Base-by-base conservation (phyloP, 352 stramenopile species). In the Thalassiosira livingstoniorum region DNA sequence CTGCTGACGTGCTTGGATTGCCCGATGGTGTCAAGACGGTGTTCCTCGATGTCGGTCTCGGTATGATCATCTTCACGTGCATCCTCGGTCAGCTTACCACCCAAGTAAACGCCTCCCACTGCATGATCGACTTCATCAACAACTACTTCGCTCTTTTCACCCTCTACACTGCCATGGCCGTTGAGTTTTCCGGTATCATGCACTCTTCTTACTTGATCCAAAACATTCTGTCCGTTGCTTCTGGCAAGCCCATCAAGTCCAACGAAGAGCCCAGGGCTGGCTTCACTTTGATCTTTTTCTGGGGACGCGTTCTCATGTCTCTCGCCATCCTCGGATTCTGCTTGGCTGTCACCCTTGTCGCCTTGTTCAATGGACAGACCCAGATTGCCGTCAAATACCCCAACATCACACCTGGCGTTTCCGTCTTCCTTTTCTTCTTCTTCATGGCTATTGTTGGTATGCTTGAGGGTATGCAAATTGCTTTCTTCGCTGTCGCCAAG, bases 101-200 rank as follows among this genome's bases (percentile, higher is more conserved):
- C 13, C 86, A 93, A 67, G 86, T 93, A 31, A 93, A 93, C 63
- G 88, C 85, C 27, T 85, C 83, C 0, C 75, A 85, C 35, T 87
- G 78, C 63, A 90, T 91, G 88, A 79, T 93, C 78, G 88, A 93
- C 66, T 93, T 85, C 65, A 90, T 93, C 81, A 90, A 91, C 81
- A 91, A 87, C 70, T 87, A 90, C 68, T 89, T 90, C 67, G 76
- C 75, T 39, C 64, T 82, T 57, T 90, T 93, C 60, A 91, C 88
- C 18, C 39, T 87, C 4, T 90, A 83, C 31, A 65, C 86, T 15
- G 75, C 86, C 51, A 70, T 87, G 42, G 37, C 31, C 7, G 87
- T 92, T 71, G 88, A 92, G 67, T 53, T 75, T 47, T 84, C 80
- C 21, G 88, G 88, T 69, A 23, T 93, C 29, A 78, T 92, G 64